Evolutionary conservation across 2,329 filamentous ascomycete species (phyloP), one percentile per base, ranked within the genome.

Genomic region (Diaporthe velutina): DNA sequence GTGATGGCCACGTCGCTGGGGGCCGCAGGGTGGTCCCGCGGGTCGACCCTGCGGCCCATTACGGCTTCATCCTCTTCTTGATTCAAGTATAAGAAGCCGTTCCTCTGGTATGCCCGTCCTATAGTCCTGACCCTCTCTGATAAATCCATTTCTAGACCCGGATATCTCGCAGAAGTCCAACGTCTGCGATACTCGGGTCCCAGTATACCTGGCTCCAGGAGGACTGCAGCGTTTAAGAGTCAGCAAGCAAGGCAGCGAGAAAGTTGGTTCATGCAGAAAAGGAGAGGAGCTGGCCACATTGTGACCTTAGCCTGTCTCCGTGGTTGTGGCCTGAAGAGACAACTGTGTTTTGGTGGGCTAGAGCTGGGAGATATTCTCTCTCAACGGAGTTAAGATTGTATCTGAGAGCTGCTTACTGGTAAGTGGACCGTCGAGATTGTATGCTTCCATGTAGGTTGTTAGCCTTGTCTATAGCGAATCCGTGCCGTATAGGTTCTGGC

Each of bases 1-100:
- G 17, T 3, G 10, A 52, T 67, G 22, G 2, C 10, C 22, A 25
- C 33, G 64, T 67, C 64, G 64, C 45, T 45, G 13, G 45, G 30
- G 12, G 45, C 45, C 3, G 64, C 45, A 2, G 45, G 1, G 30
- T 52, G 28, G n/a, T 67, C 64, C 7, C 12, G 22, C 1, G 64
- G 8, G 13, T 67, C 64, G 30, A 67, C 30, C 45, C 64, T 67
- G 45, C 64, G 64, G 33, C 30, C 64, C 64, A 67, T 25, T 19
- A 8, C 12, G 9, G 6, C 1, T 1, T 30, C 17, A 67, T 19
- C 10, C n/a, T 6, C 64, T 52, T 52, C 42, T 45, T 45, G 15
- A 45, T 45, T 17, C 42, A 45, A 8, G 42, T 45, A 45, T 17
- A 45, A 17, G 45, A 52, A 67, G 4, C 45, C 64, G 45, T 67